Evolutionary conservation across 345 rosid species (phyloP).

Genomic region (Populus deltoides): DNA sequence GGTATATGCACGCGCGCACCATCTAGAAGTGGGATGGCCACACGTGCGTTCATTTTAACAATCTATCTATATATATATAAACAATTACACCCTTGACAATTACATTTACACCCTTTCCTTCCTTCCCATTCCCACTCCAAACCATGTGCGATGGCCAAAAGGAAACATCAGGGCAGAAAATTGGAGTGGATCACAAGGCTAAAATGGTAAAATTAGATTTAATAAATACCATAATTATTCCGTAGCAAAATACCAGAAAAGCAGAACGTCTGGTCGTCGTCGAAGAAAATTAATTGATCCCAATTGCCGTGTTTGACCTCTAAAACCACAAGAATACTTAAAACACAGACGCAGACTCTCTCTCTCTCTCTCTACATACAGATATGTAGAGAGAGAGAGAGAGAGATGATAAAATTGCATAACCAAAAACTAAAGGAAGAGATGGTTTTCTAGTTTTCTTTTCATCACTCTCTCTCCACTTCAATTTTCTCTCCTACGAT

Average conservation of each 20-base stretch:
- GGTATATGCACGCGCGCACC: not conserved
- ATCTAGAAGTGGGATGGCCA: not conserved
- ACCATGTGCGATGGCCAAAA: no score
- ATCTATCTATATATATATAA: no score
- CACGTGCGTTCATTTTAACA: conserved; percentile 13
- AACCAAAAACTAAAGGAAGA: not conserved
- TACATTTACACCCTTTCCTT: not conserved
- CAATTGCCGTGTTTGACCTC: conserved; percentile 62
- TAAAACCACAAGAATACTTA: not conserved
- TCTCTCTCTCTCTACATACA: not conserved
- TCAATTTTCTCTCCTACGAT: not conserved
- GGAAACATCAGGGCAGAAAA: not conserved
- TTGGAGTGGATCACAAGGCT: not conserved
- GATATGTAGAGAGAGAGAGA: not conserved
- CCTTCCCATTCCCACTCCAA: not conserved
- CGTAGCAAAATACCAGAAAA: not conserved
- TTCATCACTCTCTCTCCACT: not conserved
- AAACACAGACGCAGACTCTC: not conserved
- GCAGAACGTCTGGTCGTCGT: not conserved
- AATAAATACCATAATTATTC: not conserved
- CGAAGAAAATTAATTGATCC: conserved; percentile 21
- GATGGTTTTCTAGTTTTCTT: not conserved
- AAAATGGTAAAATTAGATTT: not conserved
- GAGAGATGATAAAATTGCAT: not conserved
- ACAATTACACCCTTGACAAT: not conserved